Evolutionary conservation across 371 early-diverging fungal genomes (phyloP), one percentile per base, ranked within the genome.

Genomic region (Smittium mucronatum): DNA sequence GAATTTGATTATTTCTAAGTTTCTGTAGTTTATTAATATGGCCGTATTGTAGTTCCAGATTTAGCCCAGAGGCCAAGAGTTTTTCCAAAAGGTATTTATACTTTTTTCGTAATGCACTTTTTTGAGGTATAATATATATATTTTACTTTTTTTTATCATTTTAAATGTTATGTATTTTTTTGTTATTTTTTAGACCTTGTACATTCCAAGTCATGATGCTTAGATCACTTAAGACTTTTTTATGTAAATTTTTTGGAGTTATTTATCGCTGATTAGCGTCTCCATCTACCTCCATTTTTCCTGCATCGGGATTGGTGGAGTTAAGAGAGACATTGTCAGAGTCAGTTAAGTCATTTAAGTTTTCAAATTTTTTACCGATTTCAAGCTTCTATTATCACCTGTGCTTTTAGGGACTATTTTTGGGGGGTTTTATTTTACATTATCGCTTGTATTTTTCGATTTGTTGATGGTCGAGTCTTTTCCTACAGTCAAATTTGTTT

Each of bases 181-280:
- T 61, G 16, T 33, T 61, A 26, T 61, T n/a, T 11, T 11, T 61
- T 28, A 61, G 63, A 61, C 63, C 63, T n/a, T 61, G 63, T 30
- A 61, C 63, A 61, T 61, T 61, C 63, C 63, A 61, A 5, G 63
- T 61, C 29, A 33, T 33, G 63, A 61, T 11, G 5, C 16, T n/a
- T 28, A 61, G 11, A 11, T 61, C 26, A 26, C 26, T 11, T 5
- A 16, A 16, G 33, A 5, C 26, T 33, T 30, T 61, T 61, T 30
- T 28, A 33, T 61, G 21, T 47, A 11, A 11, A 11, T 47, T 47
- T 47, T 47, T 21, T 47, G 47, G 47, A 47, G 47, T 47, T 47
- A n/a, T n/a, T n/a, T n/a, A n/a, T n/a, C n/a, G n/a, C n/a, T n/a
- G n/a, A n/a, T n/a, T n/a, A n/a, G n/a, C n/a, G n/a, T n/a, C n/a